phyloP scores from a whole-genome alignment of 345 rosid genomes.

The Citrus mangshanensis region DNA sequence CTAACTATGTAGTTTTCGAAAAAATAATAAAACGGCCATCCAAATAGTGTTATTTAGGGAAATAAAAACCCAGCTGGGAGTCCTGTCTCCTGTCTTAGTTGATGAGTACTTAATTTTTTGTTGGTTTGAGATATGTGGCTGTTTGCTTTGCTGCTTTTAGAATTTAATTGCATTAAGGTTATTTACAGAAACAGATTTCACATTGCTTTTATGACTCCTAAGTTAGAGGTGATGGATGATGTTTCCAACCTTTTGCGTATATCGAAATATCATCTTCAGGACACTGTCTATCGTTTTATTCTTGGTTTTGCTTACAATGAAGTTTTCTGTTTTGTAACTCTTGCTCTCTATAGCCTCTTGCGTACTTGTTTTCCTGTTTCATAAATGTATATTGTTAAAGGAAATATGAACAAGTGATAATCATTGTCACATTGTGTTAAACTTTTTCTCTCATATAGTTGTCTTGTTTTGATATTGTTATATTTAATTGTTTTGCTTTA shows the following conservation, averaged over 20 bases:
- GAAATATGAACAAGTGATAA: background rate
- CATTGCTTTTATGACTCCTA: background rate
- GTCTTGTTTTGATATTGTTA: background rate
- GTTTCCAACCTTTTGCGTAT: background rate
- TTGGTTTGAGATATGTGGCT: background rate
- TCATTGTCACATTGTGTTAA: background rate
- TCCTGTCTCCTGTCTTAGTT: background rate
- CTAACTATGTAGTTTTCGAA: background rate
- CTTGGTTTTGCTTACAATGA: background rate
- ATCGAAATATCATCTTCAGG: background rate
- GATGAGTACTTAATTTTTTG: background rate
- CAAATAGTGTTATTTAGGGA: background rate
- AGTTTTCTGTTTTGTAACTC: background rate
- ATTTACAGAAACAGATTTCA: background rate
- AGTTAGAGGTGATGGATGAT: background rate
- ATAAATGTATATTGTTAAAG: background rate
- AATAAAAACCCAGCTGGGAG: background rate
- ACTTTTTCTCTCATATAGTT: background rate
- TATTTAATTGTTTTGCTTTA: background rate
- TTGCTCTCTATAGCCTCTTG: background rate
- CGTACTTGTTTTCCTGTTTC: background rate
- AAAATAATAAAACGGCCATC: background rate
- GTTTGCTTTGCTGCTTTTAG: background rate
- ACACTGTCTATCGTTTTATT: background rate
- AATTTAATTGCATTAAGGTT: background rate